Evolutionary conservation across 306 rosid species (phyloP), one percentile per base, ranked within the genome.

Genomic region (Luffa acutangula): DNA sequence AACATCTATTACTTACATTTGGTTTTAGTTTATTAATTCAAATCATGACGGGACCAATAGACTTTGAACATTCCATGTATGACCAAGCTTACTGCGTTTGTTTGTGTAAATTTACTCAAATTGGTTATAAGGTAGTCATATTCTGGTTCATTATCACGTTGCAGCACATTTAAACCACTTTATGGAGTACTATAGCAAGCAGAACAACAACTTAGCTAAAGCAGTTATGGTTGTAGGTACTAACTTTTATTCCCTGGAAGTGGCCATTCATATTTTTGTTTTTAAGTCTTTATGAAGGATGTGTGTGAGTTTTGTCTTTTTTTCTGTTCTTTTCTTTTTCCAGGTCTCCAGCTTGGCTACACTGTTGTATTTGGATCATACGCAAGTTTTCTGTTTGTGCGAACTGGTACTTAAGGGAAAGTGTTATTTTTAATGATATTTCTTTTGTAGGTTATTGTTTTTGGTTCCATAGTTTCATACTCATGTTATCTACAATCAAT

Each of bases 281-380:
- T 57, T 54, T 41, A 58, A 63, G 64, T 78, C 25, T 46, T 48
- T 49, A 13, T 33, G 41, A 73, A 46, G 20, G 43, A 46, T 73
- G 58, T 15, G 8, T 45, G 4, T 45, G 52, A 18, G 52, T 17
- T 17, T 18, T 15, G 49, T n/a, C 42, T 41, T 39, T 67, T 59
- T 3, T 21, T 1, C 31, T 54, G 1, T 51, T 36, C 7, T 17
- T 2, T 78, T 67, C 54, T 76, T 75, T 75, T 80, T 75, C 37
- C 93, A 93, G 99, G 97, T 85, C 85, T 93, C 75, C 96, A 95
- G 93, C 97, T 95, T 79, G 92, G 96, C 82, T 95, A 95, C 84
- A 95, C 97, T 20, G 90, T 91, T 75, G 20, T 95, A 85, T 95
- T 95, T 80, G 99, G 99, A 76, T 91, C 97, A 73, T 95, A 91